Percentiles rank a stretch among this genome's conserved stretches.
These are phyloP conservation scores for Kodamaea laetipori DNA, from an alignment of 805 yeast species.

Conservation along the genomic window DNA sequence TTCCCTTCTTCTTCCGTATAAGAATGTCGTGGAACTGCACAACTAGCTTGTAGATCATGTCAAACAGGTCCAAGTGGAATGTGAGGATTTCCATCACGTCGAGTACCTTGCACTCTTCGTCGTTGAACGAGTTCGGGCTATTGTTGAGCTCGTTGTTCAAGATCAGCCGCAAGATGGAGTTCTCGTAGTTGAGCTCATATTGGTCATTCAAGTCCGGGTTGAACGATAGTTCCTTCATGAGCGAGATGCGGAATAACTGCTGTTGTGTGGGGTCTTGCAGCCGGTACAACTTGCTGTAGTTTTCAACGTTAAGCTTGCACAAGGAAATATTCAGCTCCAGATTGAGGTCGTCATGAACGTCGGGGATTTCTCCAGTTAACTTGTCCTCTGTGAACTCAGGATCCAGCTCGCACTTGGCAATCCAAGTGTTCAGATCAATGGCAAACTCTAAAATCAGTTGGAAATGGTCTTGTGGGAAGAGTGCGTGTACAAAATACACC, in stretches of 20 bases:
- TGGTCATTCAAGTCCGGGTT: conserved; percentile 15
- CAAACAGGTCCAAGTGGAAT: conserved; percentile 19
- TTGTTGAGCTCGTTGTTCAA: conserved; percentile 16
- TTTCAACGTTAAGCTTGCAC: conserved; percentile 5
- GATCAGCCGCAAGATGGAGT: conserved; percentile 18
- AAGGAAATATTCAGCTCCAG: conserved; percentile 7
- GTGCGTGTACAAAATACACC: conserved; percentile 10
- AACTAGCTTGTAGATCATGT: conserved; percentile 7
- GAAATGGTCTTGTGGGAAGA: conserved; percentile 13
- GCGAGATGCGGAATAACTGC: conserved; percentile 10
- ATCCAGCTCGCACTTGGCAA: conserved; percentile 1
- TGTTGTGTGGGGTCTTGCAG: conserved; percentile 3
- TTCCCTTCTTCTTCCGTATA: neutral
- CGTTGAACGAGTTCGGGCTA: conserved; percentile 19
- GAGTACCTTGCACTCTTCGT: conserved; percentile 18
- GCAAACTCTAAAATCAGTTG: conserved; percentile 1
- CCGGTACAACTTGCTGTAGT: conserved; percentile 6
- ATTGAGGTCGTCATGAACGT: conserved; percentile 10
- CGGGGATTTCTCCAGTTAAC: conserved; percentile 6
- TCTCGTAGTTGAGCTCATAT: conserved; percentile 19
- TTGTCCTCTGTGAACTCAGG: conserved; percentile 6
- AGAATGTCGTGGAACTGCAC: conserved; percentile 8
- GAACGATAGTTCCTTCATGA: conserved; percentile 14
- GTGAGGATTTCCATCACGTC: conserved; percentile 21
- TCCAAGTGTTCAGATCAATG: conserved; percentile 4